Evolutionary conservation across 2,329 filamentous ascomycete genomes (phyloP), one percentile per base, ranked within the genome.

Genomic region (Stemphylium vesicarium): DNA sequence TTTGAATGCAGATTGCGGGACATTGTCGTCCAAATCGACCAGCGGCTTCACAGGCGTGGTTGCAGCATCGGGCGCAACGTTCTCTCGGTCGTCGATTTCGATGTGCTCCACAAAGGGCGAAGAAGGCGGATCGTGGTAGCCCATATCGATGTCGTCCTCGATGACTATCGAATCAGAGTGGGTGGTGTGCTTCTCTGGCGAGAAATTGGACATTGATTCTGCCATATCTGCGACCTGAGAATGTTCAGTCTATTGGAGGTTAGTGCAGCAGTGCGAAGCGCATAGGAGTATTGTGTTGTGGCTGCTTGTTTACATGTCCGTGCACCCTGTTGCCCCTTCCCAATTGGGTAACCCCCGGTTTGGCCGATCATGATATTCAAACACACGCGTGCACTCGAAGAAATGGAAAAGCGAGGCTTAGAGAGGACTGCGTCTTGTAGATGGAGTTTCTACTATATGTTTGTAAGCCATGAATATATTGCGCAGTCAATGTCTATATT

Each of bases 71-170:
- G 71, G 70, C 20, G 70, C 66, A 49, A 75, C 59, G 35, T 76
- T 77, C 49, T 77, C 75, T 47, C 76, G 73, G 56, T 76, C 62
- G 22, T 76, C 73, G 22, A 64, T 54, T 15, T 77, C 76, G 45
- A 81, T 65, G 49, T 81, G 75, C 37, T 75, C 70, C n/a, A 80
- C 65, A 63, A 82, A 82, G 12, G 80, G 80, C 33, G 80, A 82
- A 50, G 79, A 81, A 5, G 77, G 77, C 20, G 74, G 75, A 15
- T 79, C 73, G 59, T 79, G 71, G 66, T 71, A 77, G 40, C 69
- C 69, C 42, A 73, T 75, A 39, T 75, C 72, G 26, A 71, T 65
- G 26, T 73, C 71, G 50, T 72, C 70, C 33, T 68, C 66, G 18
- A 56, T 60, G 18, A 51, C 50, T 40, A 65, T 64, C 10, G 57